Evolutionary conservation across 495 filamentous ascomycete genomes (phyloP).

Genomic region (Podospora didyma): DNA sequence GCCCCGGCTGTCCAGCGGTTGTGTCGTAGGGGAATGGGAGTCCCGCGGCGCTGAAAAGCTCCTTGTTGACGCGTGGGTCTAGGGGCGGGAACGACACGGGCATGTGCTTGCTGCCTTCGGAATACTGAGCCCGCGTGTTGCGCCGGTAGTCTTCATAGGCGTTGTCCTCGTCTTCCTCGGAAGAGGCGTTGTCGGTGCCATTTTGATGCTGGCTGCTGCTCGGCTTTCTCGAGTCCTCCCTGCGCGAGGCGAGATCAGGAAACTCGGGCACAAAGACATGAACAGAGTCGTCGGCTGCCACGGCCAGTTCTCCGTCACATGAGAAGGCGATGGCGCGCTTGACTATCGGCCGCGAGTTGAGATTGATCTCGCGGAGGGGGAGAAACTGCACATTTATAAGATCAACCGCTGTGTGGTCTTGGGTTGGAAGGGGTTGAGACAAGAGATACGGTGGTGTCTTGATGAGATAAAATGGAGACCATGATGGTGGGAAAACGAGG

Average conservation of each 20-base stretch:
- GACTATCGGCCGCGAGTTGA: conserved; percentile 36
- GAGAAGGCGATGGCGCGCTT: conserved; percentile 46
- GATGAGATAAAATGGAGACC: too few relatives aligned
- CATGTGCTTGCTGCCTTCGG: conserved; percentile 32
- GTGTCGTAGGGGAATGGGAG: conserved; percentile 23
- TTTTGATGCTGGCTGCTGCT: neutral
- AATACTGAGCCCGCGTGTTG: conserved; percentile 24
- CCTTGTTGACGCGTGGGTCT: conserved; percentile 31
- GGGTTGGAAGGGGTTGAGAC: too few relatives aligned
- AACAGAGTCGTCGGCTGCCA: conserved; percentile 45
- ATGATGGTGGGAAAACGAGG: too few relatives aligned
- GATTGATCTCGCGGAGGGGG: conserved; percentile 40
- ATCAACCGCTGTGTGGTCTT: too few relatives aligned
- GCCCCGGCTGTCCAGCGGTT: neutral
- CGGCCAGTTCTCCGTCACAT: conserved; percentile 44
- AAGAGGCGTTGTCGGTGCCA: conserved; percentile 17
- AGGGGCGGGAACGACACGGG: conserved; percentile 31
- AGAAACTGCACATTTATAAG: conserved; percentile 12
- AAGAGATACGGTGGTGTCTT: too few relatives aligned
- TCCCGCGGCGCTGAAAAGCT: conserved; percentile 24
- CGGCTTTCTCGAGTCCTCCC: neutral
- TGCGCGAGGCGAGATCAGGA: conserved; percentile 20
- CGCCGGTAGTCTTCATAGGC: conserved; percentile 9
- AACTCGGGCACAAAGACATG: conserved; percentile 44
- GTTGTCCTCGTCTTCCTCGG: conserved; percentile 17